A percentile compares a stretch with the other conserved stretches of the same genome.
These are phyloP conservation scores for Syncephalastrum sp. DNA, from an alignment of 371 early-diverging fungal species.

Conservation along the genomic window DNA sequence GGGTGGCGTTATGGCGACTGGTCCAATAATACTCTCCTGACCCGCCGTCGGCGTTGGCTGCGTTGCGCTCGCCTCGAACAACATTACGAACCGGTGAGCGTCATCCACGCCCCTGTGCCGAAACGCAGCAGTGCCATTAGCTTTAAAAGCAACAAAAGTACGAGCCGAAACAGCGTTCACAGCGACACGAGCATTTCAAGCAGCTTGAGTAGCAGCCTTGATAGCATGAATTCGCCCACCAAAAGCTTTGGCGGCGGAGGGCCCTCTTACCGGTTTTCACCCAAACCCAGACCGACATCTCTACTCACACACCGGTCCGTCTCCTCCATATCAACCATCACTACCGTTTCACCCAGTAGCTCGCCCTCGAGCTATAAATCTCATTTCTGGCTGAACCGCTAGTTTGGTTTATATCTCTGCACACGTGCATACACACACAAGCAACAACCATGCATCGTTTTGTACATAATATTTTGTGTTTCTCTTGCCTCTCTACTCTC, in stretches of 20 bases:
- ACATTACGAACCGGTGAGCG: background rate
- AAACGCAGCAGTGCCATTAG: no score
- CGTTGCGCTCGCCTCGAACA: conserved; percentile 15
- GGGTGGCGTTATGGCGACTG: conserved; percentile 22
- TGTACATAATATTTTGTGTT: no score
- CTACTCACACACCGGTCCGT: conserved; percentile 9
- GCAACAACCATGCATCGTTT: no score
- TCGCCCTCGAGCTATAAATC: no score
- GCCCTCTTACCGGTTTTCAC: conserved; percentile 5
- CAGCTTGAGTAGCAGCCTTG: conserved; percentile 6
- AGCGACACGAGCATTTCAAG: conserved; percentile 1
- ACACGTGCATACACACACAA: no score
- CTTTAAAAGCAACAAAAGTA: no score
- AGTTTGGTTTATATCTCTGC: no score
- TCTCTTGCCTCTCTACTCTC: background rate
- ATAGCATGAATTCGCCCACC: background rate
- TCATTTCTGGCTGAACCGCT: no score
- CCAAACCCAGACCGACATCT: conserved; percentile 10
- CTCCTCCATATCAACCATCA: conserved; percentile 12
- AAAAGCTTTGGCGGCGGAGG: background rate
- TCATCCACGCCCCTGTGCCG: no score
- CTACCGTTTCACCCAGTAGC: no score
- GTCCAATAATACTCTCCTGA: conserved; percentile 9
- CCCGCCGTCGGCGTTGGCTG: conserved; percentile 17
- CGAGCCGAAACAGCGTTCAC: conserved; percentile 3